Evolutionary conservation across 768 basidiomycete genomes (phyloP).

Genomic region (Lyophyllum shimeji): DNA sequence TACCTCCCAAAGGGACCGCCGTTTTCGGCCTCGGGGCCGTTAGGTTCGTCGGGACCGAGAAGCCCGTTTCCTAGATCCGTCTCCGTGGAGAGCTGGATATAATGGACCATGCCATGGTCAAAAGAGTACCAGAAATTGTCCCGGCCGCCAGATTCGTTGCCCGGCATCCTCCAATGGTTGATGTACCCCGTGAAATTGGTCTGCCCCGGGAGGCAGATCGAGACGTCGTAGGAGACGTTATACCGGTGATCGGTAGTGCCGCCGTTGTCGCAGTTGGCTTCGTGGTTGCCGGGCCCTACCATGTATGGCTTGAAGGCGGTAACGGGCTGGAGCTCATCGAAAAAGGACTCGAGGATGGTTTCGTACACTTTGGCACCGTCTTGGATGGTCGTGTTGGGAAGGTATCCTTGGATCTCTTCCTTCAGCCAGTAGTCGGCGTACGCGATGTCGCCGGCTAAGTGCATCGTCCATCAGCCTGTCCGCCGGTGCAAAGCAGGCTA

Average conservation of each 20-base stretch:
- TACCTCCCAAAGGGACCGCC: slow-evolving; percentile 20
- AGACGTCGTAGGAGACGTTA: slow-evolving; percentile 5
- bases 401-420: too few species aligned
- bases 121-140: slow-evolving; percentile 23
- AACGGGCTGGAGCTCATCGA: slow-evolving; percentile 19
- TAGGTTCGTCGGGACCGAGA: slow-evolving; percentile 17
- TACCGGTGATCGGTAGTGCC: slow-evolving; percentile 4
- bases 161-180: slow-evolving; percentile 20
- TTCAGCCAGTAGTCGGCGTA: too few species aligned
- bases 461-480: too few species aligned
- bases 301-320: slow-evolving; percentile 20
- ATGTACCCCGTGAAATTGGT: slow-evolving; percentile 22
- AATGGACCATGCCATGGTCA: slow-evolving; percentile 21
- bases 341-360: slow-evolving; percentile 19
- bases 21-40: slow-evolving; percentile 13
- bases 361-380: neutral
- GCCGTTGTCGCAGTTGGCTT: slow-evolving; percentile 20
- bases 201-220: slow-evolving; percentile 20
- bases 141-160: slow-evolving; percentile 13
- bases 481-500: too few species aligned
- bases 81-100: slow-evolving; percentile 19
- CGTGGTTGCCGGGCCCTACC: slow-evolving; percentile 23
- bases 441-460: too few species aligned
- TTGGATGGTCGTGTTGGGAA: too few species aligned
- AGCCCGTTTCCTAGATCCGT: slow-evolving; percentile 19